Evolutionary conservation across 2,329 filamentous ascomycete genomes (phyloP), one percentile per base, ranked within the genome.

Genomic region (Paramyrothecium sp.): DNA sequence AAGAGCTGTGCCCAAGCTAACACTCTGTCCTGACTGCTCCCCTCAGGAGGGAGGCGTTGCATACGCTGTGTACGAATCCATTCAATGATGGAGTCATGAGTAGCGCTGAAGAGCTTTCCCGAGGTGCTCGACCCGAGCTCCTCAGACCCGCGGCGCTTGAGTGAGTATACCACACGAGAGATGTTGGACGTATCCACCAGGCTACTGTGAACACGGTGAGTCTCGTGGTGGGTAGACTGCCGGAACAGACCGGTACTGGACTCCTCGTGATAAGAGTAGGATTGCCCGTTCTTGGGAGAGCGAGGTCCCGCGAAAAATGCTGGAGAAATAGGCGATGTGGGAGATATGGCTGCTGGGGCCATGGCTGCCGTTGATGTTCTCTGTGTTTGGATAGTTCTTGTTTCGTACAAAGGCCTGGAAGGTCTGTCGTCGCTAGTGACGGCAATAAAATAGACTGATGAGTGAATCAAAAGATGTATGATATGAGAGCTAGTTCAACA

Each of bases 11-110:
- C 72, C 74, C 73, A 75, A 2, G 67, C 63, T 12, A 76, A 62
- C 2, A 74, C 74, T 55, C 73, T 75, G 58, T 76, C 74, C 53
- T 75, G 75, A 56, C 65, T 69, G 61, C 74, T 75, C 34, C 74
- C 74, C 57, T 75, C 73, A 0, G 73, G 66, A 0, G 74, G 74
- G 19, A 76, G 60, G 47, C 71, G 65, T 54, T 65, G 71, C 70
- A 76, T 70, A 17, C 74, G 71, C 61, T 75, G 65, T 11, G 64
- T 54, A 13, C 71, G 63, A 47, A 76, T 75, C 73, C 73, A 76
- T 7, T 74, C 72, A 3, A 68, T 51, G 4, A 73, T 58, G 3
- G 64, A 67, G 23, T 65, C 59, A 52, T 71, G 63, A 16, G 61
- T 65, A 19, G 58, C 59, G 54, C 60, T 65, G 47, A 68, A n/a